Conservation (phyloP, 1,139 yeast species). For the Hyphopichia wangnamkhiaoensis region DNA sequence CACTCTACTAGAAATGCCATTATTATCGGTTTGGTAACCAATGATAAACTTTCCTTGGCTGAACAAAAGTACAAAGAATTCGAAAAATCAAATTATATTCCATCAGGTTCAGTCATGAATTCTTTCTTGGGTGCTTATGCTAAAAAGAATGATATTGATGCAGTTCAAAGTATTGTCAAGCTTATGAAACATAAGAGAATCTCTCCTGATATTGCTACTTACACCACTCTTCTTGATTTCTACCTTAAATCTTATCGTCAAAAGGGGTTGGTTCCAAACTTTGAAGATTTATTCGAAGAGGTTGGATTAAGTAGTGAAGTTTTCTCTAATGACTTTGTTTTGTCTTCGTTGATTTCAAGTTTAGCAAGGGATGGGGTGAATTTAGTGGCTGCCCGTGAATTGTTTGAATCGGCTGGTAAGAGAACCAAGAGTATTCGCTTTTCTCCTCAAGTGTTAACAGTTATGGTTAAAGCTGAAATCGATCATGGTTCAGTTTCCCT, state of each 20-base stretch:
- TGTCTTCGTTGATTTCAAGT: constrained; percentile 58
- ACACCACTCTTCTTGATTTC: constrained; percentile 61
- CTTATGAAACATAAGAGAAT: constrained; percentile 44
- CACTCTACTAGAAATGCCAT: constrained; percentile 37
- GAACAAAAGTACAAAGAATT: constrained; percentile 33
- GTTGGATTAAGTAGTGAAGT: constrained; percentile 42
- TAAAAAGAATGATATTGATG: constrained; percentile 30
- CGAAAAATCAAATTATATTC: constrained; percentile 29
- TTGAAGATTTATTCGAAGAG: constrained; percentile 40
- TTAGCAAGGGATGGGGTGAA: constrained; percentile 50
- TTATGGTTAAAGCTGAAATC: constrained; percentile 62
- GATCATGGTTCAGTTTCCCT: constrained; percentile 45
- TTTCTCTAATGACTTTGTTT: constrained; percentile 50
- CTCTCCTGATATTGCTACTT: constrained; percentile 64
- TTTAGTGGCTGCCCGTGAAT: constrained; percentile 51
- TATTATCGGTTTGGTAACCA: constrained; percentile 35
- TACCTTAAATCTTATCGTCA: constrained; percentile 50
- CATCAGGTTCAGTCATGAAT: constrained; percentile 38
- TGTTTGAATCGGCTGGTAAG: constrained; percentile 45
- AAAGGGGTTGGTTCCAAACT: constrained; percentile 47
- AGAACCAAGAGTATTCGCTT: constrained; percentile 23
- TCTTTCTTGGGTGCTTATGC: constrained; percentile 36
- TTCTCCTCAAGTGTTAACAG: constrained; percentile 48
- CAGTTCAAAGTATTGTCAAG: constrained; percentile 40
- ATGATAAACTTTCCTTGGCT: constrained; percentile 33